A percentile compares a stretch with the other conserved stretches of the same genome.
These are phyloP conservation scores for Exophiala xenobiotica DNA, from an alignment of 2,329 filamentous ascomycete species.

Conservation along the genomic window DNA sequence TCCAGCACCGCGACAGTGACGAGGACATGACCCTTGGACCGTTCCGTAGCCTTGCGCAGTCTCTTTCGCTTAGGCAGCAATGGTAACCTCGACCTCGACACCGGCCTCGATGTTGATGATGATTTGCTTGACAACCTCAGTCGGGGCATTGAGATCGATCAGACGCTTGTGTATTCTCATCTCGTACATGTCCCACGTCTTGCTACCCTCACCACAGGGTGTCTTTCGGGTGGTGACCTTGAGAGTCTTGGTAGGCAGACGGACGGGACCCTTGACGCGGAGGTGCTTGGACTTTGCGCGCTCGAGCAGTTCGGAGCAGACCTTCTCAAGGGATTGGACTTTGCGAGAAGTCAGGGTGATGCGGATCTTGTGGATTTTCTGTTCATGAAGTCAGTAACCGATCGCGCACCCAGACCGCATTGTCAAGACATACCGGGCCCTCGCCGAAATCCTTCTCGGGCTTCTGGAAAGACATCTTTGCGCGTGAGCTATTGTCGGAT, in stretches of 20 bases:
- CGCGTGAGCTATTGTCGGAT: slow-evolving; percentile 31
- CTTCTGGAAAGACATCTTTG: slow-evolving; percentile 92
- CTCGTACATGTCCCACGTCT: slow-evolving; percentile 99
- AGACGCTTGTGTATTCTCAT: slow-evolving; percentile 99
- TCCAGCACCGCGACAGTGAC: too few relatives aligned
- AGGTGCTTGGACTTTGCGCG: slow-evolving; percentile 98
- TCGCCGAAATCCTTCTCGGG: slow-evolving; percentile 88
- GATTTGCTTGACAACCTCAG: slow-evolving; percentile 66
- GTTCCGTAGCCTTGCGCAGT: slow-evolving; percentile 23
- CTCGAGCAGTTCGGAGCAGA: slow-evolving; percentile 97
- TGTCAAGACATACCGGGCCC: slow-evolving; percentile 65
- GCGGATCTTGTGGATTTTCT: slow-evolving; percentile 97
- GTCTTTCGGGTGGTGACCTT: slow-evolving; percentile 98
- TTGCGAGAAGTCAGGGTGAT: slow-evolving; percentile 97
- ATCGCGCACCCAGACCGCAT: neutral
- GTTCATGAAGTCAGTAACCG: slow-evolving; percentile 23
- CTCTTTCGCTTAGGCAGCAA: slow-evolving; percentile 47
- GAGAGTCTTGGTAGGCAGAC: slow-evolving; percentile 94
- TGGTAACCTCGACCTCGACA: slow-evolving; percentile 55
- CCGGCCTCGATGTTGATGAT: slow-evolving; percentile 56
- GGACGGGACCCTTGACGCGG: slow-evolving; percentile 96
- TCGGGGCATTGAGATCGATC: slow-evolving; percentile 95
- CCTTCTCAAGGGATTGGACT: slow-evolving; percentile 94
- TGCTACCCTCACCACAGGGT: slow-evolving; percentile 98
- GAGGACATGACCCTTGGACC: neutral